Base-by-base conservation (phyloP, 225 moss, liverwort and hornwort species). In the Polytrichum commune region DNA sequence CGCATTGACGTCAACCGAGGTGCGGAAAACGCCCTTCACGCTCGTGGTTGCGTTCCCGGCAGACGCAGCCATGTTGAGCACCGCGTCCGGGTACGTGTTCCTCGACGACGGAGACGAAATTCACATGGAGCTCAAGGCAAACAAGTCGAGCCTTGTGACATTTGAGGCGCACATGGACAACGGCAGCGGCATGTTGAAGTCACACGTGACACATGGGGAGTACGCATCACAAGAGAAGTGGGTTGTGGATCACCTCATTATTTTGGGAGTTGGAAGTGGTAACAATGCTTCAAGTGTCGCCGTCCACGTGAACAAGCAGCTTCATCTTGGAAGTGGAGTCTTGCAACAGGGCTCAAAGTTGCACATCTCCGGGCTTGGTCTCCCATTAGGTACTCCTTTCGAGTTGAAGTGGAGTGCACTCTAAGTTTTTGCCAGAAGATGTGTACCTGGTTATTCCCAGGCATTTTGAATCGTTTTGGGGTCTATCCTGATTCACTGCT, bases 101-200 rank as follows among this genome's bases (percentile, higher is more conserved):
- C 77, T 96, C 55, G 93, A 96, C 66, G 80, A 84, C 4, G 93
- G 91, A n/a, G 87, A 91, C 22, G 84, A 87, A 4, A 72, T 90
- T 24, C 55, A 66, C 1, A 96, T 91, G 90, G 70, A 75, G 0
- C 74, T 84, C 5, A 46, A 77, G 29, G 69, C 8, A 7, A 70
- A 85, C 0, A 81, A 84, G 20, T 91, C 93, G 4, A 86, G 84
- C 2, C 54, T 73, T 2, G 19, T 92, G 22, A 65, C 18, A 20
- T 89, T 92, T 10, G 19, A 72, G 2, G 91, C 86, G 3, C 30
- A 20, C 1, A 60, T 60, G 29, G 73, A 75, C 26, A 64, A 35
- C 5, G 20, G 55, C 23, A 75, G 53, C 1, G 91, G 84, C 8
- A 7, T 7, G 3, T 0, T 95, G 0, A 66, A 67, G 57, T 83